These are phyloP conservation scores for Coemansia asiatica DNA, from an alignment of 192 early-diverging fungal genomes.

Conservation along the genomic window DNA sequence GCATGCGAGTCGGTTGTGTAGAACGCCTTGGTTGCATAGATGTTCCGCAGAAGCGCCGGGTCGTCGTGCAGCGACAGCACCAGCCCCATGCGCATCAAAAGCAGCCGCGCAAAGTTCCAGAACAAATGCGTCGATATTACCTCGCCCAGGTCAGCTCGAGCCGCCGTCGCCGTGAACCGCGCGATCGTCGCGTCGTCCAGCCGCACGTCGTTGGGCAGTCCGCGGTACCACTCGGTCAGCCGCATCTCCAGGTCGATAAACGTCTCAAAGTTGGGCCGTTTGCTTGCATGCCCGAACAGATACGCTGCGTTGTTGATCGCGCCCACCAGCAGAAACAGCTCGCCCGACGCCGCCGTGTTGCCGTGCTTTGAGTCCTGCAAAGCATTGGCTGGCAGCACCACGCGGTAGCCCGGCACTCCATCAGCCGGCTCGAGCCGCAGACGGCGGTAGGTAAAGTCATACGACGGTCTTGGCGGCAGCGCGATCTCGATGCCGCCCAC, in stretches of 20 bases:
- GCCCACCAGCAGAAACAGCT: slow-evolving; percentile 48
- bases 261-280: slow-evolving; percentile 33
- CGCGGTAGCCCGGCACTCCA: slow-evolving; percentile 32
- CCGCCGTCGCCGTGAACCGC: slow-evolving; percentile 40
- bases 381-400: slow-evolving; percentile 25
- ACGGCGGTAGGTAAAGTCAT: slow-evolving; percentile 47
- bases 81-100: slow-evolving; percentile 55
- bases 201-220: slow-evolving; percentile 39
- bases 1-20: slow-evolving; percentile 44
- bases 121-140: slow-evolving; percentile 48
- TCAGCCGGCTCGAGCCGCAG: slow-evolving; percentile 24
- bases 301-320: slow-evolving; percentile 43
- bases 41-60: slow-evolving; percentile 48
- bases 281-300: slow-evolving; percentile 41
- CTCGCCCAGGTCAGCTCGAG: slow-evolving; percentile 49
- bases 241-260: slow-evolving; percentile 55
- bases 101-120: slow-evolving; percentile 54
- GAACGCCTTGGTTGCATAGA: slow-evolving; percentile 48
- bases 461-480: slow-evolving; percentile 37
- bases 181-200: slow-evolving; percentile 41
- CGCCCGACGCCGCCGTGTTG: slow-evolving; percentile 46
- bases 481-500: slow-evolving; percentile 42
- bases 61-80: slow-evolving; percentile 48
- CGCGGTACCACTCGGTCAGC: slow-evolving; percentile 48
- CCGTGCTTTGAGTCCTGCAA: slow-evolving; percentile 35